Evolutionary conservation across 2,329 filamentous ascomycete species (phyloP).

Genomic region (Zasmidium citrigriseum): DNA sequence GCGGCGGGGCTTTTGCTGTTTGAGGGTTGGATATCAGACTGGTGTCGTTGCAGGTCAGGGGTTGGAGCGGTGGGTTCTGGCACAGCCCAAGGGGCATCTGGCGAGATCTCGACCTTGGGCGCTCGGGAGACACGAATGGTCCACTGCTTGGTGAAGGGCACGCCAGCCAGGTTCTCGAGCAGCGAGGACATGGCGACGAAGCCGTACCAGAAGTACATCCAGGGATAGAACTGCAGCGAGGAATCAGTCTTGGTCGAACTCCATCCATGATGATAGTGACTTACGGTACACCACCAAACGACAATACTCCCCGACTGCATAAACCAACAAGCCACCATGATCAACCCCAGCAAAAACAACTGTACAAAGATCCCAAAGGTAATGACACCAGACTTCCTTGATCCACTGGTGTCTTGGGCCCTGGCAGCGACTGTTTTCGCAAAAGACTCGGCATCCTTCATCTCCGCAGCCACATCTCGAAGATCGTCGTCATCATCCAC

Average conservation of each 20-base stretch:
- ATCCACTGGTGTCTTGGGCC: background rate
- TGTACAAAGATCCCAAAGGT: background rate
- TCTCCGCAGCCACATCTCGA: background rate
- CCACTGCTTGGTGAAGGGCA: background rate
- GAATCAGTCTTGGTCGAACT: background rate
- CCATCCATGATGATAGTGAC: background rate
- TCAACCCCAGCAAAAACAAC: background rate
- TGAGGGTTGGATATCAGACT: background rate
- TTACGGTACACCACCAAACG: background rate
- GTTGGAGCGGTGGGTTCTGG: background rate
- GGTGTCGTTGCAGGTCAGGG: background rate
- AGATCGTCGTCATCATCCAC: background rate
- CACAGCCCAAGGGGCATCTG: background rate
- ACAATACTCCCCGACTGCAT: background rate
- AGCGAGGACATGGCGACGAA: background rate
- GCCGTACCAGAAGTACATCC: background rate
- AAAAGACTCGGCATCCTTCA: background rate
- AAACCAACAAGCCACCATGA: conserved; percentile 8
- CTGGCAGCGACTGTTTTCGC: conserved; percentile 1
- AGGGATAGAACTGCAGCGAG: background rate
- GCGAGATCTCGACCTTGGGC: background rate
- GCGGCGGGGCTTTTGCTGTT: background rate
- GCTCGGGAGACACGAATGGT: background rate
- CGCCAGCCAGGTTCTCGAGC: background rate
- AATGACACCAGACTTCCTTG: background rate